Base-by-base conservation (phyloP, 768 basidiomycete genomes). In the Lyophyllum shimeji region DNA sequence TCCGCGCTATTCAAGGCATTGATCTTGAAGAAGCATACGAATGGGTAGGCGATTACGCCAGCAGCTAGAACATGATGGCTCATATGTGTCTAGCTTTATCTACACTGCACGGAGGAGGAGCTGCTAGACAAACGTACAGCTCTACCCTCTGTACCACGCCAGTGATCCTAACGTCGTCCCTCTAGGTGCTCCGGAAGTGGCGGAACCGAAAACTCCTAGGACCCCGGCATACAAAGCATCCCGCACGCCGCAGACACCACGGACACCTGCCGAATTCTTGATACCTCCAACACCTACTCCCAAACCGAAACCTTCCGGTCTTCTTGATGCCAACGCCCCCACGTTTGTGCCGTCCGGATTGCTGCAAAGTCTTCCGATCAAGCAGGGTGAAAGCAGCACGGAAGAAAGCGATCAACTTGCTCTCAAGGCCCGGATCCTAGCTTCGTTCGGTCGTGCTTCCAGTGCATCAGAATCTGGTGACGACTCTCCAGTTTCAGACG, bases 21-120 rank as follows among this genome's bases (percentile, higher is more conserved):
- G 90, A 91, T 23, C 73, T 93, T n/a, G 95, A 98, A 15, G 89
- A 93, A 50, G 93, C 91, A 9, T 81, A 90, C 51, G 89, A 95
- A 66, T 98, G 96, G 96, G 93, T 96, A 60, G 53, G 83, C 52
- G 29, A 51, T 44, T 20, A 47, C 23, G 24, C 31, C 46, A 17
- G 37, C 29, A 15, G 13, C 31, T 8, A 12, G 29, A 29, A 27
- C 20, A 8, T 45, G 29, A n/a, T 55, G 46, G 37, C 54, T 55
- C 33, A 55, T 45, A 13, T 25, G 40, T 21, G 37, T 48, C 7
- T 55, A 93, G 93, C 76, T 93, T 33, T 83, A 80, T 66, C 61
- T 86, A 6, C 80, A 86, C 68, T 88, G 84, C 65, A 65, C 81
- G 9, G 80, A 84, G 54, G 79, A 81, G 42, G 88, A 89, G 59